Conservation (phyloP, 1,139 yeast genomes). For the Debaryomyces fabryi region DNA sequence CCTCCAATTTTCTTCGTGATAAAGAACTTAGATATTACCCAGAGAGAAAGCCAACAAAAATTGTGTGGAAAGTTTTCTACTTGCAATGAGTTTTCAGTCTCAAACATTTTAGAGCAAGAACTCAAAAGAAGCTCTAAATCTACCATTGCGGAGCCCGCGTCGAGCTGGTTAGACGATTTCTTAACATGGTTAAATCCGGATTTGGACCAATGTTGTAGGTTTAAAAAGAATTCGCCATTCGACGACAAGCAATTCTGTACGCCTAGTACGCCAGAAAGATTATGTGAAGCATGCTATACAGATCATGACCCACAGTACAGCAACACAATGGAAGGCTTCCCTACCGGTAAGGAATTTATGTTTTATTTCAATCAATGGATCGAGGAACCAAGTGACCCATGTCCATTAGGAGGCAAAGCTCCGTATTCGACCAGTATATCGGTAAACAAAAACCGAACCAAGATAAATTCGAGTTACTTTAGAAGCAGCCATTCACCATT, state of each 20-base stretch:
- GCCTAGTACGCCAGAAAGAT: constrained; percentile 69
- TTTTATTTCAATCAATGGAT: constrained; percentile 81
- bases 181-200: constrained; percentile 85
- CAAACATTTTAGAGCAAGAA: constrained; percentile 88
- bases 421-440: constrained; percentile 73
- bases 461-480: constrained; percentile 64
- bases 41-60: constrained; percentile 62
- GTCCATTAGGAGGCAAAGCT: constrained; percentile 96
- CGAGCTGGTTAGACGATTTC: constrained; percentile 93
- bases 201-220: constrained; percentile 82
- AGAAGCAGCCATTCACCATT: constrained; percentile 82
- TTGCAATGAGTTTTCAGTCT: constrained; percentile 76
- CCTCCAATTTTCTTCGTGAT: constrained; percentile 91
- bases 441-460: constrained; percentile 29
- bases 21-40: constrained; percentile 63
- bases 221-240: constrained; percentile 41
- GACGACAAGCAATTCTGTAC: constrained; percentile 55
- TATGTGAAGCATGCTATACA: constrained; percentile 71
- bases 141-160: constrained; percentile 76
- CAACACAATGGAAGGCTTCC: constrained; percentile 80
- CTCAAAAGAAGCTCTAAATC: constrained; percentile 65
- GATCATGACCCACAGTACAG: constrained; percentile 64
- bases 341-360: constrained; percentile 75
- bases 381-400: constrained; percentile 79
- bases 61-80: constrained; percentile 87